A percentile compares a stretch with the other conserved stretches of the same genome.
These are phyloP conservation scores for Spatholobus suberectus DNA, from an alignment of 306 rosid genomes.

Conservation along the genomic window DNA sequence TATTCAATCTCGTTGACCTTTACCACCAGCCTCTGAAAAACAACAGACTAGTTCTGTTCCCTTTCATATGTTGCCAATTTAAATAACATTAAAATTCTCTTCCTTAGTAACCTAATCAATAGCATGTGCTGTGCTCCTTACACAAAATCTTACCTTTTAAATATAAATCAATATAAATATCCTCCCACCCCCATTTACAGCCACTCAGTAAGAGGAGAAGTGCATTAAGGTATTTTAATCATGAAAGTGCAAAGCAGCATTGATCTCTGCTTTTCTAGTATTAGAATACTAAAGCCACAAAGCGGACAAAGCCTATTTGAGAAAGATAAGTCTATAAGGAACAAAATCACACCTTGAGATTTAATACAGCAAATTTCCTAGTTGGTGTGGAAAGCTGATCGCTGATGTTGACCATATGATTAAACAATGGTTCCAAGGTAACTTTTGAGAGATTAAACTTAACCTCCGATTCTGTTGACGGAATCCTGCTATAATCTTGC, in stretches of 20 bases:
- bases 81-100: slow-evolving; percentile 7
- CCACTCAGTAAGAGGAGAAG: not conserved
- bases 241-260: not conserved
- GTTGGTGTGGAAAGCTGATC: slow-evolving; percentile 93
- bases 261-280: not conserved
- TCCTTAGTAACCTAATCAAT: slow-evolving; percentile 15
- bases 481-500: slow-evolving; percentile 78
- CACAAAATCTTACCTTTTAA: slow-evolving; percentile 6
- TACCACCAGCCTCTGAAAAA: slow-evolving; percentile 1
- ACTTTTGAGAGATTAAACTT: slow-evolving; percentile 87
- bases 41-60: slow-evolving; percentile 5
- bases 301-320: slow-evolving; percentile 6
- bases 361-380: slow-evolving; percentile 93
- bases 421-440: slow-evolving; percentile 88
- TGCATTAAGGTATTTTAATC: slow-evolving; percentile 3
- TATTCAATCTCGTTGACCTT: not conserved
- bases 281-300: slow-evolving; percentile 34
- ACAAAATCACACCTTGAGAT: slow-evolving; percentile 73
- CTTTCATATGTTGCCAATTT: slow-evolving; percentile 2
- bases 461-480: slow-evolving; percentile 85
- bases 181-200: not conserved
- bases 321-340: slow-evolving; percentile 18
- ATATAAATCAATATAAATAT: not conserved
- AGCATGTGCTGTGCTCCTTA: slow-evolving; percentile 22
- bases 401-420: slow-evolving; percentile 87